These are phyloP conservation scores for Stephania cephalantha DNA, from an alignment of 164 flowering plant genomes.

Conservation along the genomic window DNA sequence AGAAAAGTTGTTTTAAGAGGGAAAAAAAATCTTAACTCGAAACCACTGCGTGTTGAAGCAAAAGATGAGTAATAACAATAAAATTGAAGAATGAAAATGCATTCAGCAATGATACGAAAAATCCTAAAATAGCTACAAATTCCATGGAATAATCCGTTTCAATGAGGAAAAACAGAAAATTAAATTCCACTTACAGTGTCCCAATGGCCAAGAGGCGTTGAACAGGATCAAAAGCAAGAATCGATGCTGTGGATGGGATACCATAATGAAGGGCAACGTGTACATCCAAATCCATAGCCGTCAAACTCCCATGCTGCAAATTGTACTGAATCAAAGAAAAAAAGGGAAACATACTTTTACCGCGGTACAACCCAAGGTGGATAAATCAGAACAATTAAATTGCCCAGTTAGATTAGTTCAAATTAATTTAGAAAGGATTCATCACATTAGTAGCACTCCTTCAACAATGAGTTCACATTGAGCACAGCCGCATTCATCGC, in stretches of 20 bases:
- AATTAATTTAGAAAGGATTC: too few species aligned
- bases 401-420: too few species aligned
- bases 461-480: too few species aligned
- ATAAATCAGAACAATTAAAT: too few species aligned
- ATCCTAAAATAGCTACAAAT: slow-evolving; percentile 1
- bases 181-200: slow-evolving; percentile 54
- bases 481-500: too few species aligned
- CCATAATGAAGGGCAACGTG: slow-evolving; percentile 61
- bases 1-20: too few species aligned
- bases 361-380: too few species aligned
- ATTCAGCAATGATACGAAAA: not conserved
- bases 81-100: not conserved
- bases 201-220: slow-evolving; percentile 77
- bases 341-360: not conserved
- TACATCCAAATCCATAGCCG: slow-evolving; percentile 35
- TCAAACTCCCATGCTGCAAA: slow-evolving; percentile 24
- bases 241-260: slow-evolving; percentile 76
- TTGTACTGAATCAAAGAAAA: slow-evolving; percentile 22
- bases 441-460: too few species aligned
- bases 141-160: not conserved
- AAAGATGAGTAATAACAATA: not conserved
- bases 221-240: slow-evolving; percentile 69
- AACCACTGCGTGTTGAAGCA: too few species aligned
- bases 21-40: too few species aligned
- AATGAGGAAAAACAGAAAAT: slow-evolving; percentile 3